A percentile compares a stretch with the other conserved stretches of the same genome.
Evolutionary conservation across 805 yeast species (phyloP).

Genomic region (Candida khao-thaluensis): DNA sequence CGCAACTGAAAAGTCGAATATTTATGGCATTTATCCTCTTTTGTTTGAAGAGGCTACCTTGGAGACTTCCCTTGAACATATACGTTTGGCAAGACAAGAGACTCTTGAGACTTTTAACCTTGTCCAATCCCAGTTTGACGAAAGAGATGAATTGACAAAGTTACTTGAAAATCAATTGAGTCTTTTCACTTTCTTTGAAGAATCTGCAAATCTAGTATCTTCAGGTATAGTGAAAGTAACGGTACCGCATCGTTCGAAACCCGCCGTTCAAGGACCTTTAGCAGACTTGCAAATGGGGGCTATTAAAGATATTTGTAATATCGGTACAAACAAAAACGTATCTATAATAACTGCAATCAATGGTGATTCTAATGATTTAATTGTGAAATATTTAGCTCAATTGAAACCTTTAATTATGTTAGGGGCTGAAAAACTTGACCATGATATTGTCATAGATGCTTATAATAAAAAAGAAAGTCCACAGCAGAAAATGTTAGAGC

Average conservation of each 20-base stretch:
- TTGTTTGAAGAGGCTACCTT: slow-evolving; percentile 9
- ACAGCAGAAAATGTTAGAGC: not conserved
- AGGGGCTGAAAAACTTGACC: slow-evolving; percentile 1
- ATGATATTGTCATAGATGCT: not conserved
- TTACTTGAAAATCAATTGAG: slow-evolving; percentile 4
- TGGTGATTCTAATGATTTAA: slow-evolving; percentile 9
- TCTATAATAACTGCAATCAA: slow-evolving; percentile 18
- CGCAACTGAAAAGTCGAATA: slow-evolving; percentile 18
- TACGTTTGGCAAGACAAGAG: slow-evolving; percentile 9
- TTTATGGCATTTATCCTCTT: slow-evolving; percentile 32
- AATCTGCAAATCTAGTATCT: not conserved
- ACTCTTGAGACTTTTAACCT: slow-evolving; percentile 8
- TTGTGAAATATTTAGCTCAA: slow-evolving; percentile 22
- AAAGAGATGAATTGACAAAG: slow-evolving; percentile 4
- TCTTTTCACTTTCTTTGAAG: not conserved
- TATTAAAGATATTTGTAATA: slow-evolving; percentile 15
- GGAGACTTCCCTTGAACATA: not conserved
- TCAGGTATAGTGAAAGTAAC: not conserved
- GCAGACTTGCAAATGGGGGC: slow-evolving; percentile 9
- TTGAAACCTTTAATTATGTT: slow-evolving; percentile 28
- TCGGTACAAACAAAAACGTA: slow-evolving; percentile 16
- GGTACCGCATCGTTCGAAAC: not conserved
- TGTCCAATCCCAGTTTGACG: not conserved
- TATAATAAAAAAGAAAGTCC: not conserved
- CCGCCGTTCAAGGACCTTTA: slow-evolving; percentile 28